Conservation (phyloP, 208 protist species). For the Trypanosoma conorhini region DNA sequence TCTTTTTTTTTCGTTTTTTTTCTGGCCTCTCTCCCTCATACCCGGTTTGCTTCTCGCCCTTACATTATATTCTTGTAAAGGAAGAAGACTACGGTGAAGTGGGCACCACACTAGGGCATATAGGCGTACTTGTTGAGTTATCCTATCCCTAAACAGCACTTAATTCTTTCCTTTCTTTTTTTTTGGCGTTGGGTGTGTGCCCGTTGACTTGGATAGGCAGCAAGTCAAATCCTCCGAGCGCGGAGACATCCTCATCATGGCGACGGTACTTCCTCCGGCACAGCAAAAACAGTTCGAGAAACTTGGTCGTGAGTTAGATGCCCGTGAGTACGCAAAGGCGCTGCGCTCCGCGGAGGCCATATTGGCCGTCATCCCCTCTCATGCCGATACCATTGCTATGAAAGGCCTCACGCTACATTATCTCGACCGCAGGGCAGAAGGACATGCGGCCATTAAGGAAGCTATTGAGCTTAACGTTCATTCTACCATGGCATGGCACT, state of each 20-base stretch:
- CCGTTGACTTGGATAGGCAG: background rate
- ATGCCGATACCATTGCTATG: conserved; percentile 84
- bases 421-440: conserved; percentile 74
- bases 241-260: conserved; percentile 11
- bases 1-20: background rate
- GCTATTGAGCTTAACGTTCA: conserved; percentile 52
- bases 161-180: conserved; percentile 5
- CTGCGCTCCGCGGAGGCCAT: conserved; percentile 76
- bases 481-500: conserved; percentile 94
- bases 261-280: conserved; percentile 29
- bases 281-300: conserved; percentile 82
- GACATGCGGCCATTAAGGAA: conserved; percentile 54
- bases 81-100: background rate
- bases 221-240: background rate
- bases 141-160: background rate
- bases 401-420: conserved; percentile 77
- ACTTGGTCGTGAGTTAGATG: conserved; percentile 77
- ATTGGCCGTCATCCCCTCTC: conserved; percentile 59
- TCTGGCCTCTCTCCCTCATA: background rate
- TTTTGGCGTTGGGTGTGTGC: background rate
- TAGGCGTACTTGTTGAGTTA: background rate
- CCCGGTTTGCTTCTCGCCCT: background rate
- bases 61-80: background rate
- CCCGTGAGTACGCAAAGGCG: conserved; percentile 78
- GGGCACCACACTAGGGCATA: background rate